A percentile compares a stretch with the other conserved stretches of the same genome.
Evolutionary conservation across 1,139 yeast species (phyloP).

Genomic region (Kodamaea sp.): DNA sequence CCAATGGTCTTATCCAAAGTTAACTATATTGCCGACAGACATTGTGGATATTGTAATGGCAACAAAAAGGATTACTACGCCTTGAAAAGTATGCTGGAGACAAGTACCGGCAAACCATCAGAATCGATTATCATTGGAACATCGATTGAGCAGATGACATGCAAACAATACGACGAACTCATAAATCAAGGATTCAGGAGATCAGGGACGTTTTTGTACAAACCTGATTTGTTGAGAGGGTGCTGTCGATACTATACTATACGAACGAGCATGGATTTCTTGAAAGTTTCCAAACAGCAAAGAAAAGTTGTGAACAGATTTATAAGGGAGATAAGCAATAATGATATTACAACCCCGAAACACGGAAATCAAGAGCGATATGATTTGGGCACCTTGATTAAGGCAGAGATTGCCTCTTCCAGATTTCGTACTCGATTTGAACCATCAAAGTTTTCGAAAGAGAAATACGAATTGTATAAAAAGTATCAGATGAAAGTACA

Average conservation of each 20-base stretch:
- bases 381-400: conserved; percentile 25
- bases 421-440: conserved; percentile 55
- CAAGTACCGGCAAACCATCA: conserved; percentile 15
- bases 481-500: conserved; percentile 74
- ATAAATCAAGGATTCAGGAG: conserved; percentile 78
- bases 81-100: conserved; percentile 29
- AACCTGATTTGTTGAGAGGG: conserved; percentile 66
- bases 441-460: conserved; percentile 52
- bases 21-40: conserved; percentile 3
- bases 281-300: conserved; percentile 63
- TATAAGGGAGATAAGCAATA: conserved; percentile 37
- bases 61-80: conserved; percentile 44
- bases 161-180: conserved; percentile 58
- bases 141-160: conserved; percentile 46
- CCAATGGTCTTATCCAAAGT: conserved; percentile 9
- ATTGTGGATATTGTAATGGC: conserved; percentile 69
- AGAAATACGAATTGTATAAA: conserved; percentile 65
- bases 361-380: conserved; percentile 22
- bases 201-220: conserved; percentile 73
- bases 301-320: conserved; percentile 67
- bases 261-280: conserved; percentile 52
- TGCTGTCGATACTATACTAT: conserved; percentile 89
- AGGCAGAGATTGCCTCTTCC: conserved; percentile 27
- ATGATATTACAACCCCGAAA: conserved; percentile 5
- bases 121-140: conserved; percentile 50